Conservation (phyloP, 768 basidiomycete species). For the Collybia sordida region DNA sequence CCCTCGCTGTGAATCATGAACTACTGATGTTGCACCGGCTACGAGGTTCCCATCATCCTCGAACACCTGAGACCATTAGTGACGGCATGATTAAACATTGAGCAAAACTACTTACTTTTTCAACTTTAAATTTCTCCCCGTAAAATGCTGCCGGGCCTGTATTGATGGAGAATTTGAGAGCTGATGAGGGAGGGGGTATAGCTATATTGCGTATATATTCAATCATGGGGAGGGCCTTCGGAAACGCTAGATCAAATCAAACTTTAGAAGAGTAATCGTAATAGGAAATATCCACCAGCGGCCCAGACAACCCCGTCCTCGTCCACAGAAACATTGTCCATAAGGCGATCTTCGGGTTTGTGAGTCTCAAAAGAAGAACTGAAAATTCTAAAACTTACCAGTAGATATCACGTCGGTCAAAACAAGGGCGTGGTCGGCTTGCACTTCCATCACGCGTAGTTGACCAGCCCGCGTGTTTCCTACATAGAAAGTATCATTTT, state of each 20-base stretch:
- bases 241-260: slow-evolving; percentile 34
- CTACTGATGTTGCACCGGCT: slow-evolving; percentile 56
- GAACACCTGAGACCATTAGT: slow-evolving; percentile 38
- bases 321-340: slow-evolving; percentile 68
- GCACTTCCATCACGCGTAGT: slow-evolving; percentile 54
- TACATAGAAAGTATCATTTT: slow-evolving; percentile 68
- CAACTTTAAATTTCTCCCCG: slow-evolving; percentile 57
- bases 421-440: slow-evolving; percentile 57
- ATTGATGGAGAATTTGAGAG: slow-evolving; percentile 53
- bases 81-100: not conserved
- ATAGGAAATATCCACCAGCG: slow-evolving; percentile 40
- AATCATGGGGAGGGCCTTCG: slow-evolving; percentile 31
- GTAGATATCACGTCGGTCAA: slow-evolving; percentile 50
- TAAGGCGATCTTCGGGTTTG: slow-evolving; percentile 35
- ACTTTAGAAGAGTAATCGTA: not conserved
- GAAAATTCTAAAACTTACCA: slow-evolving; percentile 34
- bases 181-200: slow-evolving; percentile 44
- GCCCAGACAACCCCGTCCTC: slow-evolving; percentile 60
- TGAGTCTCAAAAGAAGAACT: not conserved
- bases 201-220: slow-evolving; percentile 45
- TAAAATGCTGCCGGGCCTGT: slow-evolving; percentile 50
- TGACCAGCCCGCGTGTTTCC: slow-evolving; percentile 42
- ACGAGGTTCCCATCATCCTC: slow-evolving; percentile 64
- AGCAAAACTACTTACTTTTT: slow-evolving; percentile 42
- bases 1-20: slow-evolving; percentile 49